These are phyloP conservation scores for Fomitopsis serialis DNA, from an alignment of 768 basidiomycete genomes.

Conservation along the genomic window DNA sequence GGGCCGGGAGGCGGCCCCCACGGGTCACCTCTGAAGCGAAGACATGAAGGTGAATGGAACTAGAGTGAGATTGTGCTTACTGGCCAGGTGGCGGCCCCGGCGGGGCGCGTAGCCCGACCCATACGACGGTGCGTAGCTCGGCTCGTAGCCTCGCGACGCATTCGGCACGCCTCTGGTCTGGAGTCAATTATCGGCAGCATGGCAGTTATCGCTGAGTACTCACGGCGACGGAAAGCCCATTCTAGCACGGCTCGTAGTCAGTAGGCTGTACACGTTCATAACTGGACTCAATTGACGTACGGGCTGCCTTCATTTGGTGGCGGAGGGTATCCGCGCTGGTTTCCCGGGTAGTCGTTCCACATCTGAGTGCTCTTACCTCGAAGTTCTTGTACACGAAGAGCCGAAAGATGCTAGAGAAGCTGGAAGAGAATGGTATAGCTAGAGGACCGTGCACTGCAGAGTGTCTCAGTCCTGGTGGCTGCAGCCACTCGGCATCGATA, in stretches of 20 bases:
- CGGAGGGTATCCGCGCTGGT: conserved; percentile 12
- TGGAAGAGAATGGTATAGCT: not conserved
- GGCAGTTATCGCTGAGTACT: not conserved
- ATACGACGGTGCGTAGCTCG: conserved; percentile 11
- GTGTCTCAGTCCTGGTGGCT: too few relatives aligned
- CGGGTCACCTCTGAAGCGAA: not conserved
- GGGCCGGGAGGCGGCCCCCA: not conserved
- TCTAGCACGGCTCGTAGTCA: not conserved
- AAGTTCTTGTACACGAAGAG: too few relatives aligned
- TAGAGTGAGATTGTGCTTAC: not conserved
- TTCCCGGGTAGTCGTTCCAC: conserved; percentile 17
- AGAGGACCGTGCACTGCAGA: not conserved
- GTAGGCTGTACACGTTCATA: not conserved
- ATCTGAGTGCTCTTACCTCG: not conserved
- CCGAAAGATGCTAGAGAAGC: too few relatives aligned
- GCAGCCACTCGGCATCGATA: conserved; percentile 1
- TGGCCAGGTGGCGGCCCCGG: not conserved
- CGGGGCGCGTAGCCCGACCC: not conserved
- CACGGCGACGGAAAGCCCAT: conserved; percentile 10
- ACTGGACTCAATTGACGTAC: conserved; percentile 1
- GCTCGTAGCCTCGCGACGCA: conserved; percentile 2
- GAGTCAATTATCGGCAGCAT: not conserved
- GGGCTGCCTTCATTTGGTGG: conserved; percentile 8
- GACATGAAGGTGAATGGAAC: not conserved
- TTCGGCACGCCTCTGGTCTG: not conserved